Conservation (phyloP, 2,329 filamentous ascomycete species). For the Metarhizium album region DNA sequence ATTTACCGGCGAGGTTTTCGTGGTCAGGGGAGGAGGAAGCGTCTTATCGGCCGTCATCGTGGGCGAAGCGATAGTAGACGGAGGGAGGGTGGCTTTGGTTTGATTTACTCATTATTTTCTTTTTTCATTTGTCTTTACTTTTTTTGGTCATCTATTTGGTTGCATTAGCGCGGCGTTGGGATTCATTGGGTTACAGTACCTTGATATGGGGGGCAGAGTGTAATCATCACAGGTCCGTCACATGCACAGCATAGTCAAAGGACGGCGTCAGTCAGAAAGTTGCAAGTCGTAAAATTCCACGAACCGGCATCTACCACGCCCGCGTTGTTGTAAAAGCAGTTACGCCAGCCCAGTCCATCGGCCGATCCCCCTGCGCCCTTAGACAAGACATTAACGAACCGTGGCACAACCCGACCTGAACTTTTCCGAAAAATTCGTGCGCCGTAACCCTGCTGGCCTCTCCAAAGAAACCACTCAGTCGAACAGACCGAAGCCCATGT, state of each 20-base stretch:
- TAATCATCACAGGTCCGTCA: neutral
- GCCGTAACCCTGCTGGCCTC: slow-evolving; percentile 19
- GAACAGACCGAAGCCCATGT: slow-evolving; percentile 70
- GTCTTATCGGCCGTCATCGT: slow-evolving; percentile 15
- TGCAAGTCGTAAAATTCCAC: slow-evolving; percentile 20
- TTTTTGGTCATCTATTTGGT: neutral
- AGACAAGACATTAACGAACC: slow-evolving; percentile 19
- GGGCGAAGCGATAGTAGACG: neutral
- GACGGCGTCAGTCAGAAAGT: slow-evolving; percentile 16
- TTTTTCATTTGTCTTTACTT: neutral
- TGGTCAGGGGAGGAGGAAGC: slow-evolving; percentile 20
- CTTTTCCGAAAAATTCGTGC: slow-evolving; percentile 24
- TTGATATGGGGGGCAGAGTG: neutral
- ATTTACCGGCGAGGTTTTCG: slow-evolving; percentile 14
- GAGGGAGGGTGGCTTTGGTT: too few relatives aligned
- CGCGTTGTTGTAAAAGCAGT: slow-evolving; percentile 15
- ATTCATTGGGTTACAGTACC: neutral
- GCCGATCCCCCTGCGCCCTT: slow-evolving; percentile 21
- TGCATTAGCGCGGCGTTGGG: neutral
- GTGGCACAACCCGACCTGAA: slow-evolving; percentile 20
- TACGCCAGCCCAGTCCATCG: slow-evolving; percentile 19
- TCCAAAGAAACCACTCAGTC: slow-evolving; percentile 42
- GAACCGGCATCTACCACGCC: slow-evolving; percentile 17
- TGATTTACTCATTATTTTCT: too few relatives aligned
- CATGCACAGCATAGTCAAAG: neutral